Base-by-base conservation (phyloP, 2,329 filamentous ascomycete genomes). In the Fusarium lyarnte region DNA sequence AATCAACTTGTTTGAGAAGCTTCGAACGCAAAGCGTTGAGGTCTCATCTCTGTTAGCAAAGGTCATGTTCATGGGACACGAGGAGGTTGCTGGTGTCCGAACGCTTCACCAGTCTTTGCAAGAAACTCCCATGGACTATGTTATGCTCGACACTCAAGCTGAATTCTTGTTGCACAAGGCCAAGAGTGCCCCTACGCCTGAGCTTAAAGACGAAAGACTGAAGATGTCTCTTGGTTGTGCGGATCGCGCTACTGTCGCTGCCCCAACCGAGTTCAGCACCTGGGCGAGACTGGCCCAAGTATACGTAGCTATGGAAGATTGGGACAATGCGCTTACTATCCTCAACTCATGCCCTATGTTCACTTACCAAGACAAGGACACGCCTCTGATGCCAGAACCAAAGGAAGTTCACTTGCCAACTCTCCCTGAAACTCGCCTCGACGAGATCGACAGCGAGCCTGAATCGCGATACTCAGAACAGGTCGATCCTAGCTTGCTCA, bases 261-360 rank as follows among this genome's bases (percentile, higher is more conserved):
- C 96, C 2, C 96, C 96, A 1, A 98, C 94, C 81, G 96, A 99
- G 81, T 99, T 99, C 79, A 93, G 94, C 59, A 98, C 96, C 2
- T 99, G 96, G 96, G 95, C 96, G 63, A 89, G 95, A 63, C 84
- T 99, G 71, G 95, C 95, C 5, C 94, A 98, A 80, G 93, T 98
- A 36, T 99, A 99, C 76, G 93, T 98, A 61, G 90, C 92, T 54
- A 90, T 97, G 83, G 96, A 99, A 80, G 94, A 97, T 79, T 99
- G 96, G 94, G 96, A 98, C 79, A 90, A 98, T 75, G 96, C 96
- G 2, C 88, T 99, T 29, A 91, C 97, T 9, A 98, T 96, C 8
- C 87, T 99, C 58, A 99, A 99, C 84, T 99, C 96, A 23, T 99
- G 96, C 81, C 96, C 96, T 13, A 99, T 99, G 96, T 99, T 99